These are phyloP conservation scores for Phytophthora chlamydospora DNA, from an alignment of 352 stramenopile genomes.

Conservation along the genomic window DNA sequence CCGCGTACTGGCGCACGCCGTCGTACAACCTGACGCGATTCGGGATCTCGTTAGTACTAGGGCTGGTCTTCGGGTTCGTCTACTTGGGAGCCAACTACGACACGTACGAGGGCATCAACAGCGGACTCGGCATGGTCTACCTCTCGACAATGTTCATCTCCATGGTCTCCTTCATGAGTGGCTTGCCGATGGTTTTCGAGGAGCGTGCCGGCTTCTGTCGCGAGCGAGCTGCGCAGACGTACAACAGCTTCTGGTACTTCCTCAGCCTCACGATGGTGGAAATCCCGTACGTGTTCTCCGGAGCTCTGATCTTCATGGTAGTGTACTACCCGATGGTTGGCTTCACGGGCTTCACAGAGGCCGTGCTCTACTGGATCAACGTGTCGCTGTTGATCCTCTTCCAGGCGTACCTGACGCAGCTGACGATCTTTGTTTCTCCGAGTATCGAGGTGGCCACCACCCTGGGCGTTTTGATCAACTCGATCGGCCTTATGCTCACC, in stretches of 20 bases:
- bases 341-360: constrained; percentile 34
- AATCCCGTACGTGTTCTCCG: constrained; percentile 4
- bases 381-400: constrained; percentile 33
- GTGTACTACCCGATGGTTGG: constrained; percentile 40
- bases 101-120: too few relatives aligned
- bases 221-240: constrained; percentile 3
- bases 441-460: constrained; percentile 32
- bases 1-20: constrained; percentile 83
- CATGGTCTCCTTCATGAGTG: too few relatives aligned
- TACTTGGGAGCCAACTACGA: too few relatives aligned
- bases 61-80: too few relatives aligned
- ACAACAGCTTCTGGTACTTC: constrained; percentile 9
- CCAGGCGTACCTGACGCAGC: constrained; percentile 34
- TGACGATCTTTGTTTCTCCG: constrained; percentile 27
- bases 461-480: constrained; percentile 32
- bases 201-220: too few relatives aligned
- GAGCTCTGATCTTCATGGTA: constrained; percentile 1
- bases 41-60: too few relatives aligned
- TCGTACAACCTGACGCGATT: constrained; percentile 78
- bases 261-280: constrained; percentile 4
- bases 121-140: too few relatives aligned
- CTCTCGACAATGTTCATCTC: too few relatives aligned
- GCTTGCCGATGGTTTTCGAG: too few relatives aligned
- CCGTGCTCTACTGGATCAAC: constrained; percentile 35
- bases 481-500: constrained; percentile 41